These are phyloP conservation scores for Monilinia fructigena DNA, from an alignment of 2,329 filamentous ascomycete species.

Conservation along the genomic window DNA sequence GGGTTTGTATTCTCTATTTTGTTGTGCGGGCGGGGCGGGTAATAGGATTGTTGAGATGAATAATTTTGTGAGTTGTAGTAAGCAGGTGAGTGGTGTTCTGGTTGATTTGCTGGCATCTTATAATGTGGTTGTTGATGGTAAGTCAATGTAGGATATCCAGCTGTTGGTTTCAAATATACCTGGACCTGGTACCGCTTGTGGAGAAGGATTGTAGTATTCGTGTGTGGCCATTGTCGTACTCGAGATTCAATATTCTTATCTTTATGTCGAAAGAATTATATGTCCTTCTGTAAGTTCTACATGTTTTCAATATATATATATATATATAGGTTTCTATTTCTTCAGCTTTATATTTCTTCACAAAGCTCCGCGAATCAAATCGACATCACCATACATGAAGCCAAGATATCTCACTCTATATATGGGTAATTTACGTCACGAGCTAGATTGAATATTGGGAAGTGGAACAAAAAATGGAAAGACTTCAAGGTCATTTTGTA, in stretches of 20 bases:
- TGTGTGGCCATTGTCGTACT: constrained; percentile 2
- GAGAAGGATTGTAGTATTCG: constrained; percentile 8
- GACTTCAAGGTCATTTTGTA: constrained; percentile 2
- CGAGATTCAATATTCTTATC: too few species aligned
- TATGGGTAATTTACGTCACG: constrained; percentile 7
- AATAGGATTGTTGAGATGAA: constrained; percentile 4
- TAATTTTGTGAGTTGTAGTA: neutral
- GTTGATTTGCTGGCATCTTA: neutral
- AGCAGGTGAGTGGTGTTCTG: neutral
- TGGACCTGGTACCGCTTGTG: constrained; percentile 1
- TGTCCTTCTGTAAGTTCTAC: neutral
- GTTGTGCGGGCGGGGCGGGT: neutral
- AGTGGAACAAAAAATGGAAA: neutral
- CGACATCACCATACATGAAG: constrained; percentile 19
- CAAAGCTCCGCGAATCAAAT: constrained; percentile 11
- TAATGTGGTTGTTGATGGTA: constrained; percentile 17
- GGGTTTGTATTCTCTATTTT: neutral
- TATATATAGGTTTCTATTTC: neutral
- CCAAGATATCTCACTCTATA: constrained; percentile 6
- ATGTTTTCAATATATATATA: neutral
- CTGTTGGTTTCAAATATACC: constrained; percentile 6
- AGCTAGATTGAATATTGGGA: neutral
- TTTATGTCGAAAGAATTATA: neutral
- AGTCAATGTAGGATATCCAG: constrained; percentile 1
- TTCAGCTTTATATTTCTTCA: constrained; percentile 4